These are phyloP conservation scores for Picea abies DNA, from an alignment of 83 land plant genomes.

Conservation along the genomic window DNA sequence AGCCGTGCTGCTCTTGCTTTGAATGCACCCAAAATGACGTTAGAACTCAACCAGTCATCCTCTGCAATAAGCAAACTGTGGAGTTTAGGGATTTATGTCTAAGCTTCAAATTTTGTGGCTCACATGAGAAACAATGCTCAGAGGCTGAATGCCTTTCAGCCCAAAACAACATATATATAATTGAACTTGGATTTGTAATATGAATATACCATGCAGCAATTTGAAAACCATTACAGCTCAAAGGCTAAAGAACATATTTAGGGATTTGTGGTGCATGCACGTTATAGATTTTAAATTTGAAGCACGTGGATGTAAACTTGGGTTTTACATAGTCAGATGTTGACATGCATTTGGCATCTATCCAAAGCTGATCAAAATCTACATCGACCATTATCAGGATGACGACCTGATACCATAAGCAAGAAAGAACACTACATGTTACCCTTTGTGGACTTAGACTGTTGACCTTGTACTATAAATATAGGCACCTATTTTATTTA, in stretches of 20 bases:
- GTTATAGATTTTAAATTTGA: background rate
- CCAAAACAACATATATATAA: background rate
- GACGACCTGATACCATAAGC: background rate
- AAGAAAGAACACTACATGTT: background rate
- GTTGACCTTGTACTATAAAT: background rate
- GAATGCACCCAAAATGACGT: background rate
- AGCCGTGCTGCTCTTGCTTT: conserved; percentile 7
- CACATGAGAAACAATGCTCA: background rate
- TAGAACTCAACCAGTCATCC: conserved; percentile 9
- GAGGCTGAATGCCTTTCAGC: background rate
- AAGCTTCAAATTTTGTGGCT: background rate
- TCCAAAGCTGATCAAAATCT: background rate
- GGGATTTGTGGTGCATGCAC: background rate
- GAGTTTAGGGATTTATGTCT: background rate
- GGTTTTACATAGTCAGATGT: background rate
- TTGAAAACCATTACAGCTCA: no score
- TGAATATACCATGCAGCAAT: background rate
- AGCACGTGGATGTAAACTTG: background rate
- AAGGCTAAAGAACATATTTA: background rate
- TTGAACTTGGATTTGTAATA: background rate
- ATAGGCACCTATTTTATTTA: background rate
- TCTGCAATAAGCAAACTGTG: conserved; percentile 7
- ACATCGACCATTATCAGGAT: background rate
- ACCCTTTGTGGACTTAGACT: background rate
- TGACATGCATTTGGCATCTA: background rate